These are phyloP conservation scores for Vigna radiata DNA, from an alignment of 306 rosid species.

Conservation along the genomic window DNA sequence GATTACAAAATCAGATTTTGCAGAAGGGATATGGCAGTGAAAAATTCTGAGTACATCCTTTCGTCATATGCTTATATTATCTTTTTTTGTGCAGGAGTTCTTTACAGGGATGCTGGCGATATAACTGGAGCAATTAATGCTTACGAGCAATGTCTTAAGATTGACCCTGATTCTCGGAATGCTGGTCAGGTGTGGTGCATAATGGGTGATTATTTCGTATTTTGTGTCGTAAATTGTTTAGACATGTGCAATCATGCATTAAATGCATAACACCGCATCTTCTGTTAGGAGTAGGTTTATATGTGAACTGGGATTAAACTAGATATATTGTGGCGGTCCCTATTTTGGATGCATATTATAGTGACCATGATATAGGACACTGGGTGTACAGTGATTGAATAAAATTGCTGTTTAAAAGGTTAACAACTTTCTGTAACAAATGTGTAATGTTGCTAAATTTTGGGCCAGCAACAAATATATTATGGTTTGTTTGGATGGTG, in stretches of 20 bases:
- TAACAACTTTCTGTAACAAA: not conserved
- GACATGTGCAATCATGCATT: not conserved
- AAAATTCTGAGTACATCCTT: not conserved
- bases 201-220: slow-evolving; percentile 13
- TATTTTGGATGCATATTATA: slow-evolving; percentile 9
- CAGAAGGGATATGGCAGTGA: not conserved
- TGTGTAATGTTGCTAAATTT: not conserved
- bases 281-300: slow-evolving; percentile 3
- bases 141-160: slow-evolving; percentile 92
- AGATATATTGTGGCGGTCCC: not conserved
- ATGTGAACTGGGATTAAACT: not conserved
- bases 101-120: slow-evolving; percentile 95
- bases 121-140: slow-evolving; percentile 85
- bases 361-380: not conserved
- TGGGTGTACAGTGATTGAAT: not conserved
- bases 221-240: slow-evolving; percentile 15
- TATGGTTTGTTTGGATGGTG: too few species aligned
- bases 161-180: slow-evolving; percentile 97
- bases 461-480: not conserved
- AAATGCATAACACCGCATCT: not conserved
- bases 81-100: slow-evolving; percentile 73
- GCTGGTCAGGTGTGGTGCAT: slow-evolving; percentile 90
- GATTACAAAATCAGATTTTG: slow-evolving; percentile 15
- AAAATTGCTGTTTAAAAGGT: not conserved
- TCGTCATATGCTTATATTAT: slow-evolving; percentile 31